A percentile compares a stretch with the other conserved stretches of the same genome.
Evolutionary conservation across 176 grass and related monocot species (phyloP).

Genomic region (Melocanna baccifera): DNA sequence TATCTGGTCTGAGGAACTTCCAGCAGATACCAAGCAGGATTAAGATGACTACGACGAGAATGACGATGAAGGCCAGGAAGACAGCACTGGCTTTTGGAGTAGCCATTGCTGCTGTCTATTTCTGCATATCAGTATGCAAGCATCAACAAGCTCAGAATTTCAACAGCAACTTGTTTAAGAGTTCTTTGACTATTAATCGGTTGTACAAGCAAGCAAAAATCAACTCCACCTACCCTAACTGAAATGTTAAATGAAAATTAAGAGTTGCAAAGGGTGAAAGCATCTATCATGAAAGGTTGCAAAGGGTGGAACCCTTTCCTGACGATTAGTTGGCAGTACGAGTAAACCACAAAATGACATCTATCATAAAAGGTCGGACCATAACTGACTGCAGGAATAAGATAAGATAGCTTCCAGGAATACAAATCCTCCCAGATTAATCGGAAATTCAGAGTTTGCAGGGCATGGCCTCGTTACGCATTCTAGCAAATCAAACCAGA

Average conservation of each 20-base stretch:
- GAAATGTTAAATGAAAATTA: not conserved
- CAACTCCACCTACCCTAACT: not conserved
- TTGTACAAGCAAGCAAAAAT: not conserved
- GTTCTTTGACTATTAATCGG: not conserved
- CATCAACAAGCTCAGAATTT: not conserved
- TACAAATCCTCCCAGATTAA: no score
- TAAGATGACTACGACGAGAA: slow-evolving; percentile 34
- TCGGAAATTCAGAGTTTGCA: no score
- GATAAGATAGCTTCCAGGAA: not conserved
- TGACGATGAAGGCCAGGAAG: slow-evolving; percentile 29
- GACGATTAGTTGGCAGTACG: not conserved
- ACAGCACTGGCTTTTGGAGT: not conserved
- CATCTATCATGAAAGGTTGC: no score
- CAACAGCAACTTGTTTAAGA: not conserved
- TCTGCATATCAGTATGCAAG: not conserved
- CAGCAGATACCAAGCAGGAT: slow-evolving; percentile 47
- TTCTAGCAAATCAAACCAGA: no score
- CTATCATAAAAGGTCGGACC: not conserved
- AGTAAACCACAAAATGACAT: not conserved
- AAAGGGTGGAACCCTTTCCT: not conserved
- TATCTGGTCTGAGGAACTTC: slow-evolving; percentile 34
- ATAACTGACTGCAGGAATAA: not conserved
- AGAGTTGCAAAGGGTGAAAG: not conserved
- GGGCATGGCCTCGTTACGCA: no score
- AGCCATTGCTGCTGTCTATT: not conserved